These are phyloP conservation scores for Dictyostelium capitatum DNA, from an alignment of 78 protist species.

Conservation along the genomic window DNA sequence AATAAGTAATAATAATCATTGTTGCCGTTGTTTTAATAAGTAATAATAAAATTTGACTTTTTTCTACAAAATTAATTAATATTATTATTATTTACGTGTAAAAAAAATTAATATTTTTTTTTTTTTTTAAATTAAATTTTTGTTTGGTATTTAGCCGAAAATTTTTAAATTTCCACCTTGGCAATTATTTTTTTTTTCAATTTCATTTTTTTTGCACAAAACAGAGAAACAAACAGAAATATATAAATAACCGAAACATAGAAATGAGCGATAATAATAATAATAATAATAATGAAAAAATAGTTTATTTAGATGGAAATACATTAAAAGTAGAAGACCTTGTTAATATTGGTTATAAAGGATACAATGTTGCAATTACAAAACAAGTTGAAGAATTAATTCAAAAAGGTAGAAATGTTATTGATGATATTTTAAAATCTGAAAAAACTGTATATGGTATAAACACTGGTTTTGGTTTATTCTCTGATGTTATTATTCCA, in stretches of 20 bases:
- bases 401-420: constrained; percentile 67
- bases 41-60: neutral
- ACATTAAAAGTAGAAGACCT: constrained; percentile 44
- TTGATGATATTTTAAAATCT: constrained; percentile 63
- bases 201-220: neutral
- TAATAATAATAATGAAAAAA: constrained; percentile 12
- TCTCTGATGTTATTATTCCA: constrained; percentile 80
- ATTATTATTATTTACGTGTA: neutral
- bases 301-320: constrained; percentile 66
- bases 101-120: neutral
- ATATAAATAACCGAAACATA: neutral
- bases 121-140: neutral
- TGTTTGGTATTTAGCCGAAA: neutral
- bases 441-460: constrained; percentile 81
- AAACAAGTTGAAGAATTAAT: constrained; percentile 40
- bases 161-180: constrained; percentile 3
- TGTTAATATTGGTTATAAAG: constrained; percentile 56
- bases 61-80: neutral
- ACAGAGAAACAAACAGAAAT: neutral
- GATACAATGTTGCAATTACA: constrained; percentile 51
- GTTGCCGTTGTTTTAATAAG: too few relatives aligned
- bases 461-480: constrained; percentile 88
- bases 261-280: neutral
- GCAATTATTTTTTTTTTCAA: neutral
- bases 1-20: neutral